These are phyloP conservation scores for Myriosclerotinia duriaeana DNA, from an alignment of 2,329 filamentous ascomycete genomes.

Conservation along the genomic window DNA sequence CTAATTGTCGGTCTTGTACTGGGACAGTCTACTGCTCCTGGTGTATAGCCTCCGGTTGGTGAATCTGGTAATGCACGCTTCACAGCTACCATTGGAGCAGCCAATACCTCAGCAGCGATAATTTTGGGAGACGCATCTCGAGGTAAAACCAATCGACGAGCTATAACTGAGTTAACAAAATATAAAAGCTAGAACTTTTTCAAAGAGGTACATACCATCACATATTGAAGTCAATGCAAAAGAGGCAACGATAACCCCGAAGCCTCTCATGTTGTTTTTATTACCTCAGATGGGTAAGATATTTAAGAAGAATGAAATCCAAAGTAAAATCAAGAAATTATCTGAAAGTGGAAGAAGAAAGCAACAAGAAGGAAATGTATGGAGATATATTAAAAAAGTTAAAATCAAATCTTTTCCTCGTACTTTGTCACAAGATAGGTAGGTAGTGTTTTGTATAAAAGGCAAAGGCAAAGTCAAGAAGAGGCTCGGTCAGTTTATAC, in stretches of 20 bases:
- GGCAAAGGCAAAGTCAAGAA: background rate
- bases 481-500: slow-evolving; percentile 7
- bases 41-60: slow-evolving; percentile 67
- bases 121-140: slow-evolving; percentile 34
- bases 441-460: background rate
- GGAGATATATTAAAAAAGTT: background rate
- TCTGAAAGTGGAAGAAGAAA: background rate
- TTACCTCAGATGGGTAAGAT: background rate
- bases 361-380: background rate
- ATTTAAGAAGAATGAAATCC: background rate
- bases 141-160: slow-evolving; percentile 22
- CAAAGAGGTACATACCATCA: slow-evolving; percentile 4
- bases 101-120: slow-evolving; percentile 33
- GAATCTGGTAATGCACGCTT: slow-evolving; percentile 40
- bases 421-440: background rate
- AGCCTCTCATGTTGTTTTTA: slow-evolving; percentile 17
- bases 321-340: background rate
- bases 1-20: slow-evolving; percentile 67
- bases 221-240: slow-evolving; percentile 18
- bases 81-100: slow-evolving; percentile 27
- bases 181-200: background rate
- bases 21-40: slow-evolving; percentile 67
- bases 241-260: slow-evolving; percentile 9
- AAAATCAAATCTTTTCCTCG: background rate
- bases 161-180: slow-evolving; percentile 41